phyloP scores from a whole-genome alignment of 1,284 basidiomycete genomes.

The Sporisorium exsertum region DNA sequence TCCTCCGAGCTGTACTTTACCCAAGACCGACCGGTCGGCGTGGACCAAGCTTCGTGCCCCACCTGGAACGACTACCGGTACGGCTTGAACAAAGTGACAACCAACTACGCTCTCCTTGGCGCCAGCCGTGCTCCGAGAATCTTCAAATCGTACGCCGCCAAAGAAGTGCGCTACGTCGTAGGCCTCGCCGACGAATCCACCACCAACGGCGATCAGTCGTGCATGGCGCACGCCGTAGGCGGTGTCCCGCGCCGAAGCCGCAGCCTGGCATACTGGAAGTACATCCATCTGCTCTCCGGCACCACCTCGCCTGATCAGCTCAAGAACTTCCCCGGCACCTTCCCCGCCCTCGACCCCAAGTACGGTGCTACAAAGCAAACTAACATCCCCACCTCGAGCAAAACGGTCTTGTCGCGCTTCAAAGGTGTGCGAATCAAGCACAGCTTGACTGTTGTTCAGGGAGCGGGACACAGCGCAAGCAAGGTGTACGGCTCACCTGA shows the following conservation, averaged over 20 bases:
- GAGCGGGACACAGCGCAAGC: conserved; percentile 59
- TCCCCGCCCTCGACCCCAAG: conserved; percentile 38
- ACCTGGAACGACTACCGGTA: conserved; percentile 57
- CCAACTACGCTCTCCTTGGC: conserved; percentile 19
- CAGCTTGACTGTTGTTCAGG: conserved; percentile 51
- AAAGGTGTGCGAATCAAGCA: conserved; percentile 39
- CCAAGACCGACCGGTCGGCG: conserved; percentile 46
- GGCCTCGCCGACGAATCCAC: conserved; percentile 39
- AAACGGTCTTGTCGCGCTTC: conserved; percentile 12
- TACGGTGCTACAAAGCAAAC: conserved; percentile 11
- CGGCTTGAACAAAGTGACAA: conserved; percentile 29
- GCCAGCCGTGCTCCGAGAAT: conserved; percentile 7
- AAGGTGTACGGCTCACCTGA: conserved; percentile 52
- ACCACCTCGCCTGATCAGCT: conserved; percentile 7
- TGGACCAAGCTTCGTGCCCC: conserved; percentile 28
- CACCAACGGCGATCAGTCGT: conserved; percentile 56
- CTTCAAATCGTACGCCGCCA: conserved; percentile 47
- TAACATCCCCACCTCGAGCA: conserved; percentile 31
- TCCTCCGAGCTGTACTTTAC: conserved; percentile 61
- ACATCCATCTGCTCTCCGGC: conserved; percentile 53
- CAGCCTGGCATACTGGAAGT: conserved; percentile 60
- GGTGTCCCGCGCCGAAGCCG: conserved; percentile 43
- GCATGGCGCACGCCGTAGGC: conserved; percentile 53
- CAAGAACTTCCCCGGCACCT: conserved; percentile 46
- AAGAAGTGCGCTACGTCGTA: conserved; percentile 56